Evolutionary conservation across 805 yeast genomes (phyloP).

Genomic region (Ogataea degrootiae): DNA sequence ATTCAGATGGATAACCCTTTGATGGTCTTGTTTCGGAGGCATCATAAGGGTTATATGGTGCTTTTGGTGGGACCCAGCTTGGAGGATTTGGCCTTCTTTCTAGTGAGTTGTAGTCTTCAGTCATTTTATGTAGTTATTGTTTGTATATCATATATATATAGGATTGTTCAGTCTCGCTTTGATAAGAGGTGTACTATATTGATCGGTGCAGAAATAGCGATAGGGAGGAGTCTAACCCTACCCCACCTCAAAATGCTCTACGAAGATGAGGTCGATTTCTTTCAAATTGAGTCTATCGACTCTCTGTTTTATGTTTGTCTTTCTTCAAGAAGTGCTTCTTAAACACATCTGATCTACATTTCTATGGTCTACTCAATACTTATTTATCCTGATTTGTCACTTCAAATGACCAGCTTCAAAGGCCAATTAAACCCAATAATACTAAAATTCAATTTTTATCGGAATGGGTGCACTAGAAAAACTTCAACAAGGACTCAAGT

Average conservation of each 20-base stretch:
- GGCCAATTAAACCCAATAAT: neutral
- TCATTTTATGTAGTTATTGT: neutral
- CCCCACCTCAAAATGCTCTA: neutral
- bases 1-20: constrained; percentile 83
- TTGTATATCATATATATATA: neutral
- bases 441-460: no score
- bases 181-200: no score
- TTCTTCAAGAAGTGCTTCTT: no score
- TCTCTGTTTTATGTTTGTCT: no score
- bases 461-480: neutral
- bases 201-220: no score
- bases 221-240: neutral
- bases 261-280: no score
- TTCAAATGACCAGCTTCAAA: neutral
- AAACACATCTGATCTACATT: no score
- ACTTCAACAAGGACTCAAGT: constrained; percentile 11
- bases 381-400: no score
- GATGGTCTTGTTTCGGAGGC: constrained; percentile 73
- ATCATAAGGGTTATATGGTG: constrained; percentile 84
- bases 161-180: no score
- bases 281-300: no score
- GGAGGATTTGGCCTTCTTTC: constrained; percentile 70
- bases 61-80: constrained; percentile 77
- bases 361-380: no score
- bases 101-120: constrained; percentile 22